Evolutionary conservation across 2,329 filamentous ascomycete genomes (phyloP).

Genomic region (Apiospora marii): DNA sequence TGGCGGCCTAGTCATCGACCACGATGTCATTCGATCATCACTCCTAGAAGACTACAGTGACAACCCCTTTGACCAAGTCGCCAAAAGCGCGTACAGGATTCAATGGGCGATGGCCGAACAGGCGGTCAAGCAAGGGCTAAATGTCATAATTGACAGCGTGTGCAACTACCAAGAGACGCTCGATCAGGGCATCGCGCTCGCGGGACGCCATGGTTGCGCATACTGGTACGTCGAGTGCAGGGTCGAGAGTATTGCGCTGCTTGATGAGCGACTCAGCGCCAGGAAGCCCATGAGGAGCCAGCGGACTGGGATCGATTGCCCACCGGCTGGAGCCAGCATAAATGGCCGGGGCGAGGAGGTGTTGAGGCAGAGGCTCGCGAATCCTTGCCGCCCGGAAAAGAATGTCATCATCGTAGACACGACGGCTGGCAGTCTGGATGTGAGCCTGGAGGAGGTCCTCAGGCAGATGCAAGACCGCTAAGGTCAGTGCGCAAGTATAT

Average conservation of each 20-base stretch:
- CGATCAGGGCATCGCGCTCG: slow-evolving; percentile 40
- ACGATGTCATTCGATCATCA: slow-evolving; percentile 45
- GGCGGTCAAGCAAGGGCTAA: slow-evolving; percentile 43
- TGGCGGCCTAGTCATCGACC: slow-evolving; percentile 44
- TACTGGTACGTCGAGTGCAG: slow-evolving; percentile 35
- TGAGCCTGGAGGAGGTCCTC: not conserved
- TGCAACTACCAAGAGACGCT: slow-evolving; percentile 46
- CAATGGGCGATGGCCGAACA: slow-evolving; percentile 47
- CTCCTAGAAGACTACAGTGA: slow-evolving; percentile 38
- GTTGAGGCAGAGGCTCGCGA: not conserved
- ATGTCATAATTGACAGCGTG: slow-evolving; percentile 48
- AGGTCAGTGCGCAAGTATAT: not conserved
- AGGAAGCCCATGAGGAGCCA: slow-evolving; percentile 26
- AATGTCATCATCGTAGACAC: not conserved
- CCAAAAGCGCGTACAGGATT: slow-evolving; percentile 43
- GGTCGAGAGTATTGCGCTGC: slow-evolving; percentile 25
- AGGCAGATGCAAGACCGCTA: not conserved
- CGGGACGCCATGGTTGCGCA: slow-evolving; percentile 32
- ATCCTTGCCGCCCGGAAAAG: slow-evolving; percentile 13
- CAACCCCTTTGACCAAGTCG: slow-evolving; percentile 41
- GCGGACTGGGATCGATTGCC: slow-evolving; percentile 23
- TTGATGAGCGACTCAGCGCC: slow-evolving; percentile 25
- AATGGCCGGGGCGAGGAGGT: not conserved
- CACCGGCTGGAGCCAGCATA: not conserved
- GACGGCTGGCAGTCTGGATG: not conserved